Conservation (phyloP, 257 asterid genomes). For the Plectranthus barbatus region DNA sequence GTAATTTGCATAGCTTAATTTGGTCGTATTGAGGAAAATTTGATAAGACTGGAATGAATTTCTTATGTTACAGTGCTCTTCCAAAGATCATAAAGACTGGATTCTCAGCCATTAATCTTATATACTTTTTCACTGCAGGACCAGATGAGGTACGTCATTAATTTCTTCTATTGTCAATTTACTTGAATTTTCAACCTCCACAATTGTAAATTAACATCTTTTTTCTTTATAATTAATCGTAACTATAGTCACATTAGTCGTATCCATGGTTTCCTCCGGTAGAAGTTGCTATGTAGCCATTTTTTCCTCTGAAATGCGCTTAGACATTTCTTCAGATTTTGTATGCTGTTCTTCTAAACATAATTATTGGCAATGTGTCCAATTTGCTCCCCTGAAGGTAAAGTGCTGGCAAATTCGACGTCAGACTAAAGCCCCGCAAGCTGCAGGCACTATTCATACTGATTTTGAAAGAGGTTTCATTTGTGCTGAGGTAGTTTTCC, state of each 20-base stretch:
- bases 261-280: too few species aligned
- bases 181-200: neutral
- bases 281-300: neutral
- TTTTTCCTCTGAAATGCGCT: too few species aligned
- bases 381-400: slow-evolving; percentile 48
- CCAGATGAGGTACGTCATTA: slow-evolving; percentile 83
- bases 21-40: neutral
- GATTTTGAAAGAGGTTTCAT: slow-evolving; percentile 96
- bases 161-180: neutral
- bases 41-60: slow-evolving; percentile 17
- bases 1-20: neutral
- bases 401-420: slow-evolving; percentile 99
- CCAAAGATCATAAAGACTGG: slow-evolving; percentile 96
- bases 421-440: slow-evolving; percentile 90
- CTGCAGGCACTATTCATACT: slow-evolving; percentile 95
- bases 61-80: slow-evolving; percentile 60
- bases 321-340: neutral
- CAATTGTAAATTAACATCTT: neutral
- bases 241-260: neutral
- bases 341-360: neutral
- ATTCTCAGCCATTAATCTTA: slow-evolving; percentile 89
- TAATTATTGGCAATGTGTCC: neutral
- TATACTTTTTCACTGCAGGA: slow-evolving; percentile 98
- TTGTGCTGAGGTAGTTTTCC: slow-evolving; percentile 76
- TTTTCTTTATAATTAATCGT: neutral